Evolutionary conservation across 148 eudicot species (phyloP).

Genomic region (Rhododendron henanense): DNA sequence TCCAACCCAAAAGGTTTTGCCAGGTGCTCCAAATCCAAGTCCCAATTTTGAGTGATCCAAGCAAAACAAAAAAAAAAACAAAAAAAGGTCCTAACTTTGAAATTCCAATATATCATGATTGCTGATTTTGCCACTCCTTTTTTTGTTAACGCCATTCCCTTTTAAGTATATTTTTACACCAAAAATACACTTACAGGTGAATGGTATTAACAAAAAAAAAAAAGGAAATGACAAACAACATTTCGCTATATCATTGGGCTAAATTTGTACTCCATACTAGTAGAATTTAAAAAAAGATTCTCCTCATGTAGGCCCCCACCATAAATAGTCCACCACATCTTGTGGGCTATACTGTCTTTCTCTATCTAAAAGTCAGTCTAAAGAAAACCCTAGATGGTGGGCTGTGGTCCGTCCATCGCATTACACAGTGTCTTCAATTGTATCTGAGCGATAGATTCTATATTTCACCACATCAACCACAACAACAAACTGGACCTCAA

Average conservation of each 20-base stretch:
- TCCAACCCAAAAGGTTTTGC: not conserved
- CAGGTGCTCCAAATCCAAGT: not conserved
- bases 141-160: too few relatives aligned
- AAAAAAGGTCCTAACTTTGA: not conserved
- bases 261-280: not conserved
- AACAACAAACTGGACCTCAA: slow-evolving; percentile 23
- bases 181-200: too few relatives aligned
- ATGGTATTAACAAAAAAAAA: too few relatives aligned
- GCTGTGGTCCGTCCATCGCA: slow-evolving; percentile 15
- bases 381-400: slow-evolving; percentile 7
- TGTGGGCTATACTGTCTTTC: slow-evolving; percentile 5
- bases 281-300: not conserved
- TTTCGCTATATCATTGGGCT: not conserved
- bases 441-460: not conserved
- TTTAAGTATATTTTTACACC: too few relatives aligned
- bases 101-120: not conserved
- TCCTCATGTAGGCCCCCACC: slow-evolving; percentile 8
- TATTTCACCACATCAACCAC: not conserved
- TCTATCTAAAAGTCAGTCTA: not conserved
- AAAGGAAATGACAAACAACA: too few relatives aligned
- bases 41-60: not conserved
- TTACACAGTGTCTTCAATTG: not conserved
- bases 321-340: slow-evolving; percentile 2
- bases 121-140: too few relatives aligned
- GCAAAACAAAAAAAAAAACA: too few relatives aligned